Evolutionary conservation across 139 green algal species (phyloP).

Genomic region (Asterochloris sp.): DNA sequence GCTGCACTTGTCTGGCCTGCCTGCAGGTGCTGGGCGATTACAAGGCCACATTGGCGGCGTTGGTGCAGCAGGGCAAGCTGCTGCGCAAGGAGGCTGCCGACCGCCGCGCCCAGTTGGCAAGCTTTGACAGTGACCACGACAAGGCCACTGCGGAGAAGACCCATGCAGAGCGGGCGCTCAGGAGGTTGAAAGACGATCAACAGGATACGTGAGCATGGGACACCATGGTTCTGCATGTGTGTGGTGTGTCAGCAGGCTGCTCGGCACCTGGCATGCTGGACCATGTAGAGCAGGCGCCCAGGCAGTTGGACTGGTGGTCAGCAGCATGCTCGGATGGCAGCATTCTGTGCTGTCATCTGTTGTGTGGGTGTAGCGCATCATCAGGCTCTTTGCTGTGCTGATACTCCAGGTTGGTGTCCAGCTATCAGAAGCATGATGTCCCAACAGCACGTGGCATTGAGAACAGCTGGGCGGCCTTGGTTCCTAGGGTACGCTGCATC

Average conservation of each 20-base stretch:
- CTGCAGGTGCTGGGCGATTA: conserved; percentile 69
- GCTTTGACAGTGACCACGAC: conserved; percentile 47
- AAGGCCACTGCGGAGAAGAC: conserved; percentile 14
- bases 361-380: no score
- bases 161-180: conserved; percentile 30
- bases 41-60: conserved; percentile 50
- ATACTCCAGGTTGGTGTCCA: no score
- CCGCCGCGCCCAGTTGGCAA: conserved; percentile 22
- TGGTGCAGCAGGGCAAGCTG: conserved; percentile 35
- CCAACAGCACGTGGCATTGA: no score
- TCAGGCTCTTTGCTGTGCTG: not conserved
- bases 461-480: no score
- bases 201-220: conserved; percentile 42
- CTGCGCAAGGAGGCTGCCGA: conserved; percentile 49
- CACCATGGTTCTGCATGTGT: no score
- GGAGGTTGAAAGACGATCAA: conserved; percentile 53
- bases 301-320: no score
- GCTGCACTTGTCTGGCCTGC: not conserved
- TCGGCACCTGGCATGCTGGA: no score
- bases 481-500: not conserved
- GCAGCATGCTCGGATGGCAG: no score
- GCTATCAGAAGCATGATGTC: no score
- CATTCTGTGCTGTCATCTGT: no score
- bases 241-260: no score
- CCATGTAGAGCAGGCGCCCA: no score